phyloP scores from a whole-genome alignment of 208 protist genomes.

The Wallacemonas sp. region DNA sequence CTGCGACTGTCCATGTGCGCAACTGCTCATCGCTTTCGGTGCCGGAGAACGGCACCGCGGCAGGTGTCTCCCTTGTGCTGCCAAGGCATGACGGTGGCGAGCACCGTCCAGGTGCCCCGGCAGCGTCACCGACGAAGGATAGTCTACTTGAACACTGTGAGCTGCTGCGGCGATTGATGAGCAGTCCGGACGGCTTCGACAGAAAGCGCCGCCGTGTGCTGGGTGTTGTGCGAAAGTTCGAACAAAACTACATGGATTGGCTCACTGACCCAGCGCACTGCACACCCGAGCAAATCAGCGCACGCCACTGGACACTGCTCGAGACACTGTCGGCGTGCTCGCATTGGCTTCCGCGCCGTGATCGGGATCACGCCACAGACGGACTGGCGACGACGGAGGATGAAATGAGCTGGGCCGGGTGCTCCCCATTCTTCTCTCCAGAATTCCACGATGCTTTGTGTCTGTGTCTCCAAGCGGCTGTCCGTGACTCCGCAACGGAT shows the following conservation, averaged over 20 bases:
- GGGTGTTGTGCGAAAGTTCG: conserved; percentile 53
- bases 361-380: background rate
- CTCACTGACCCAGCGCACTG: conserved; percentile 22
- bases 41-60: too few relatives aligned
- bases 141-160: conserved; percentile 16
- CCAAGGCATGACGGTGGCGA: too few relatives aligned
- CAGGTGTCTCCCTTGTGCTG: too few relatives aligned
- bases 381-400: conserved; percentile 13
- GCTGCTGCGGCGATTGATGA: conserved; percentile 24
- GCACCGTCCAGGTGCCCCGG: too few relatives aligned
- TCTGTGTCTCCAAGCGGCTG: conserved; percentile 46
- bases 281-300: background rate
- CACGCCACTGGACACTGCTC: background rate
- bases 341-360: background rate
- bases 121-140: too few relatives aligned
- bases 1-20: too few relatives aligned
- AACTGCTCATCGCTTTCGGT: too few relatives aligned
- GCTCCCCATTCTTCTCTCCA: conserved; percentile 62
- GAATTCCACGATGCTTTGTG: conserved; percentile 62
- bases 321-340: background rate
- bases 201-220: conserved; percentile 43
- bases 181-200: background rate
- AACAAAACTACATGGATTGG: conserved; percentile 49
- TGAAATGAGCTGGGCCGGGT: conserved; percentile 48
- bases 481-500: background rate